Conservation (phyloP, 257 asterid species). For the Haberlea rhodopensis region DNA sequence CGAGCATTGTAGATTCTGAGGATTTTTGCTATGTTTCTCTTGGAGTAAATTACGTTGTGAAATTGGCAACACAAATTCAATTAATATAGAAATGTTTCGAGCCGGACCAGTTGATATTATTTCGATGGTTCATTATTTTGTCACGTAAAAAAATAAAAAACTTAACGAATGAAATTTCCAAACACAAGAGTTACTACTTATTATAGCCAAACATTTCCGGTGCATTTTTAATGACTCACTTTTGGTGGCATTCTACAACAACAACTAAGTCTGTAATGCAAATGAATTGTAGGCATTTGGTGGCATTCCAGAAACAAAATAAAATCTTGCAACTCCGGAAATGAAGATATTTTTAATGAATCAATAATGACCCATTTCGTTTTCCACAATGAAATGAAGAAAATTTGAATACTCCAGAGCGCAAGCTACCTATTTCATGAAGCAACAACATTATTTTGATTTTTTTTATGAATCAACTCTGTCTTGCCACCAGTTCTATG, state of each 20-base stretch:
- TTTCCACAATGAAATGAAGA: not conserved
- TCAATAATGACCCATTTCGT: not conserved
- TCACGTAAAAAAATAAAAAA: not conserved
- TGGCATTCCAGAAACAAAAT: not conserved
- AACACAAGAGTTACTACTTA: too few species aligned
- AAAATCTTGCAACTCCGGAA: not conserved
- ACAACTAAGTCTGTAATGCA: too few species aligned
- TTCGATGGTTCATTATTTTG: not conserved
- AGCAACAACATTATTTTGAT: too few species aligned
- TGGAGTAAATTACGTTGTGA: too few species aligned
- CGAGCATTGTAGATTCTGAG: too few species aligned
- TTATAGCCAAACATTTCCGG: not conserved
- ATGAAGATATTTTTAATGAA: not conserved
- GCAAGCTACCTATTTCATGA: too few species aligned
- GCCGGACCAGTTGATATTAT: not conserved
- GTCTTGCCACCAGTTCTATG: constrained; percentile 66
- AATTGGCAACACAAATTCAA: too few species aligned
- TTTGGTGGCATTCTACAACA: not conserved
- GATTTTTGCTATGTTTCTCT: too few species aligned
- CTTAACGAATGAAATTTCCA: not conserved
- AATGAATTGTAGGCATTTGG: too few species aligned
- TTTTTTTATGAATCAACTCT: too few species aligned
- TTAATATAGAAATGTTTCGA: not conserved
- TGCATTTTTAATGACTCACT: not conserved
- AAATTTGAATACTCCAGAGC: too few species aligned